Evolutionary conservation across 2,329 filamentous ascomycete genomes (phyloP), one percentile per base, ranked within the genome.

Genomic region (Dactylellina parvicollis): DNA sequence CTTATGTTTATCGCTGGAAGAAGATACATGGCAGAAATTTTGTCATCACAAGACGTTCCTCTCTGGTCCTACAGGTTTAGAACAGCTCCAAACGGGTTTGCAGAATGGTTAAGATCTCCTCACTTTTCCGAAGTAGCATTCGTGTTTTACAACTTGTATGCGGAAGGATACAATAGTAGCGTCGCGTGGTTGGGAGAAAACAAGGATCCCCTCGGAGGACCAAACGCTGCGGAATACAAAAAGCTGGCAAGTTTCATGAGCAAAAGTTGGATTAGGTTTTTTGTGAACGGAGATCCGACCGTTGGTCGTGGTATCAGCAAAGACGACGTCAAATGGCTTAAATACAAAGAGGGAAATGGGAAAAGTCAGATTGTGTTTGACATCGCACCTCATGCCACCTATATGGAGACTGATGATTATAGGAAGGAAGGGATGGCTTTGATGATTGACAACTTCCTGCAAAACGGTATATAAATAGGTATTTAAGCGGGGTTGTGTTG

Each of bases 1-100:
- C 78, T 82, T 1, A 78, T 80, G 55, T 85, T 88, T 79, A 85
- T 86, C 69, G 87, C 85, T 4, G 82, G 84, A 28, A 83, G 87
- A 1, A 83, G 87, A 2, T 80, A 83, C 18, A 83, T 85, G 5
- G 85, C 83, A 74, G 80, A 86, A 75, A 80, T 81, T 0, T 87
- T 85, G 84, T 81, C 85, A 8, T 80, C 80, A 5, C 79, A 81
- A 30, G 80, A 81, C 12, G 76, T 85, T 1, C 81, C 84, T 4
- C 85, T 85, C 10, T 89, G 87, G 80, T 85, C 84, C 76, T 89
- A 88, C 80, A 84, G 85, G 47, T 89, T 89, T 82, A 87, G 89
- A 77, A 85, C 85, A 4, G 80, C 84, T n/a, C 80, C 84, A 0
- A 81, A 82, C 4, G 84, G 85, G 7, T 76, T 83, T 1, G 79